These are phyloP conservation scores for Umbilicus rupestris DNA, from an alignment of 164 flowering plant species.

Conservation along the genomic window DNA sequence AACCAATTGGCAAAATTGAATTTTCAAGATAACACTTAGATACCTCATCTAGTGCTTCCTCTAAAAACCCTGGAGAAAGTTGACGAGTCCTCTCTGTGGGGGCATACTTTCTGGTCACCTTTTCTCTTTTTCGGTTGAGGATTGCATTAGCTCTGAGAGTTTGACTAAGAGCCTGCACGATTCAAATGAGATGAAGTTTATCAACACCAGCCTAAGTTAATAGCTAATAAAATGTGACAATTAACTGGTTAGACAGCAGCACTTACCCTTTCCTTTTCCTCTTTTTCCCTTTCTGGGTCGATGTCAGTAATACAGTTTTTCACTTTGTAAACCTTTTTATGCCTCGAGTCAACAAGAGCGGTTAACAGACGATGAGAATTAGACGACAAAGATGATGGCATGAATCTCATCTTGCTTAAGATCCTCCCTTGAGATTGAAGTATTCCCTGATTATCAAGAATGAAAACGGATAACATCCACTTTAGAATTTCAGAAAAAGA, in stretches of 20 bases:
- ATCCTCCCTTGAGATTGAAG: slow-evolving; percentile 96
- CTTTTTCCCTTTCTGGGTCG: slow-evolving; percentile 98
- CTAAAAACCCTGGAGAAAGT: slow-evolving; percentile 97
- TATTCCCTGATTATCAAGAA: slow-evolving; percentile 54
- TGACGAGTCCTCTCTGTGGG: slow-evolving; percentile 71
- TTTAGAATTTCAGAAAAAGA: background rate
- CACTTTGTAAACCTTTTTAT: slow-evolving; percentile 90
- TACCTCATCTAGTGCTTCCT: slow-evolving; percentile 94
- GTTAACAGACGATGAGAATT: slow-evolving; percentile 91
- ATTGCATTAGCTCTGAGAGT: slow-evolving; percentile 73
- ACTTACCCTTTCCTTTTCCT: slow-evolving; percentile 85
- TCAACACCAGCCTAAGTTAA: background rate
- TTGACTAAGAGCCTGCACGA: slow-evolving; percentile 73
- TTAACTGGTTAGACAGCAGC: background rate
- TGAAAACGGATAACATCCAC: background rate
- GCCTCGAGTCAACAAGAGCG: slow-evolving; percentile 92
- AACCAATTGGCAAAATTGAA: background rate
- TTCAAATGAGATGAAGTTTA: slow-evolving; percentile 5
- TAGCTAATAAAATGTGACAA: background rate
- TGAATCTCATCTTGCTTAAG: slow-evolving; percentile 83
- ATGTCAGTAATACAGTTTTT: slow-evolving; percentile 89
- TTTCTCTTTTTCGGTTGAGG: slow-evolving; percentile 74
- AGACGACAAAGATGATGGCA: slow-evolving; percentile 91
- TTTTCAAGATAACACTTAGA: slow-evolving; percentile 3
- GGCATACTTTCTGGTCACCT: slow-evolving; percentile 71